Evolutionary conservation across 2,329 filamentous ascomycete species (phyloP).

Genomic region (Dryadomyces quercivorus): DNA sequence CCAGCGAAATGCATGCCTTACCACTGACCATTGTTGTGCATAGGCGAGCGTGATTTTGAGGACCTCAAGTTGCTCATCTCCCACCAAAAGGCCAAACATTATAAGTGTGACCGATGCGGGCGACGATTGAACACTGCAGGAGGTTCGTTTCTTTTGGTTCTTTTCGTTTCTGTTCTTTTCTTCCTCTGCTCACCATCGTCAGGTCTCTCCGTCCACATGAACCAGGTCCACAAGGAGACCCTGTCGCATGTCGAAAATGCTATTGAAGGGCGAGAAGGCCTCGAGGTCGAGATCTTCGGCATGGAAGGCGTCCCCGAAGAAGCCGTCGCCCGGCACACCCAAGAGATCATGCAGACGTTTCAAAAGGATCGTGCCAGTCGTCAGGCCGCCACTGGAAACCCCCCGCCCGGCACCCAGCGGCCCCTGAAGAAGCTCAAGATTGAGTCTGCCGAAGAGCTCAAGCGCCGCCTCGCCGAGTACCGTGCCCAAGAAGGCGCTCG

Average conservation of each 20-base stretch:
- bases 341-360: constrained; percentile 74
- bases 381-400: constrained; percentile 72
- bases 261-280: constrained; percentile 68
- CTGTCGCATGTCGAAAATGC: constrained; percentile 85
- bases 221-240: constrained; percentile 94
- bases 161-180: background rate
- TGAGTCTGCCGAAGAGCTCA: constrained; percentile 65
- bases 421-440: constrained; percentile 60
- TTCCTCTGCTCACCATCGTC: background rate
- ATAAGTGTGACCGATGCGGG: constrained; percentile 88
- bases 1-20: background rate
- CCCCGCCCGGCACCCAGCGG: constrained; percentile 42
- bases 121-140: constrained; percentile 86
- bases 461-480: constrained; percentile 67
- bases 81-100: constrained; percentile 98
- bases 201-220: constrained; percentile 95
- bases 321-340: constrained; percentile 69
- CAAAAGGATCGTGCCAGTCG: constrained; percentile 78
- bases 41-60: constrained; percentile 89
- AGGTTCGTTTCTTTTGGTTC: constrained; percentile 42
- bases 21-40: background rate
- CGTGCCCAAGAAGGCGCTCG: constrained; percentile 55
- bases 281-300: constrained; percentile 93
- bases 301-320: constrained; percentile 95
- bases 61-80: constrained; percentile 93